phyloP scores from a whole-genome alignment of 495 filamentous ascomycete species.

The Podospora bellae-mahoneyi region DNA sequence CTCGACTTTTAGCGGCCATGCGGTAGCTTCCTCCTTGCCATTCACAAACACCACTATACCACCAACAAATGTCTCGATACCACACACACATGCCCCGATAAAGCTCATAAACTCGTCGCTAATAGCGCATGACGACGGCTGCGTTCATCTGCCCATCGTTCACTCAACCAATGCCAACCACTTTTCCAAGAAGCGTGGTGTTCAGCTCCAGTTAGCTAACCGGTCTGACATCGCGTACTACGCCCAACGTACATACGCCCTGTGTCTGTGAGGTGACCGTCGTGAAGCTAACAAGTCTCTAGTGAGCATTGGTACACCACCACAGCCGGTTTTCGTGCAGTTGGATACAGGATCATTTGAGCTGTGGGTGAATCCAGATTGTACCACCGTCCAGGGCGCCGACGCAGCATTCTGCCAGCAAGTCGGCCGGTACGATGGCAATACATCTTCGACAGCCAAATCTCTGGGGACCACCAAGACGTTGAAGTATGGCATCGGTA shows the following conservation, averaged over 20 bases:
- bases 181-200: slow-evolving; percentile 39
- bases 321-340: slow-evolving; percentile 47
- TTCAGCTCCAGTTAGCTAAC: slow-evolving; percentile 45
- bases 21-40: slow-evolving; percentile 14
- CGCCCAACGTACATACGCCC: slow-evolving; percentile 37
- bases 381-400: slow-evolving; percentile 33
- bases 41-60: slow-evolving; percentile 10
- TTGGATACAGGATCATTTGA: slow-evolving; percentile 51
- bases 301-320: slow-evolving; percentile 50
- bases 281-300: slow-evolving; percentile 21
- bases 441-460: slow-evolving; percentile 35
- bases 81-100: neutral
- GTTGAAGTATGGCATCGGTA: slow-evolving; percentile 46
- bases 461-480: slow-evolving; percentile 35
- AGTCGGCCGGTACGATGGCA: slow-evolving; percentile 39
- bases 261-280: neutral
- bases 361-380: slow-evolving; percentile 52
- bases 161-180: slow-evolving; percentile 44
- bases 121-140: slow-evolving; percentile 25
- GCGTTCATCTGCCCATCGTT: slow-evolving; percentile 45
- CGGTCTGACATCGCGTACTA: slow-evolving; percentile 51
- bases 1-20: slow-evolving; percentile 23
- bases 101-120: neutral
- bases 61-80: slow-evolving; percentile 8
- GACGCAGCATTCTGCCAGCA: slow-evolving; percentile 44